Evolutionary conservation across 805 yeast genomes (phyloP), one percentile per base, ranked within the genome.

Genomic region (Lachancea dasiensis): DNA sequence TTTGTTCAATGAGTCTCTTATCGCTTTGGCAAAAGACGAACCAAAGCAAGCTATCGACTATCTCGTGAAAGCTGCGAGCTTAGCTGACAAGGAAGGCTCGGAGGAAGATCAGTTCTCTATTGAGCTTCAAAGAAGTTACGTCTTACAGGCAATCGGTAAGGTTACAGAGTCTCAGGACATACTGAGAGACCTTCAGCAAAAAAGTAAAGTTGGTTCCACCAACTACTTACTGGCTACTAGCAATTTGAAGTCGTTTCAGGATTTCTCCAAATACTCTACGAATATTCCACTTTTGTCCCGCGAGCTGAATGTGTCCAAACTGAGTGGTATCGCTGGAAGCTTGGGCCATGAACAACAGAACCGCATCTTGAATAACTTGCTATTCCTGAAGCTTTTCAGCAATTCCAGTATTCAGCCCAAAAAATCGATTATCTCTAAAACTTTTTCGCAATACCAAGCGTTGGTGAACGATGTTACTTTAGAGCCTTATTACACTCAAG

Each of bases 1-100:
- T 30, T 50, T 74, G 14, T 80, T 81, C 60, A 83, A 83, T 59
- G 73, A 78, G 25, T 72, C 89, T 0, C 62, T 80, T 51, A 68
- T 81, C 18, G 63, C 67, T 28, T 50, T 78, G 24, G 67, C 73
- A 7, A 64, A 61, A 24, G 68, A 67, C 3, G 59, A 75, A 34
- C 61, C 61, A 30, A 39, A 50, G 1, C 47, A 54, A 18, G 63
- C 83, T 2, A 51, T 77, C 19, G 53, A 58, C 6, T 47, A 70
- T 17, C 60, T 81, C 39, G 58, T 67, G 13, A 46, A 53, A 27
- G 81, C 87, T 1, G 56, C 67, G 19, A 40, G 52, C 1, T 46
- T 65, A 34, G 71, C 72, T 18, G 65, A 62, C 16, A 50, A 48
- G 8, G 73, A 65, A 30, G 62, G 65, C 32, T 54, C 57, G 14